These are phyloP conservation scores for Pyrus pyrifolia DNA, from an alignment of 306 rosid species.

Conservation along the genomic window DNA sequence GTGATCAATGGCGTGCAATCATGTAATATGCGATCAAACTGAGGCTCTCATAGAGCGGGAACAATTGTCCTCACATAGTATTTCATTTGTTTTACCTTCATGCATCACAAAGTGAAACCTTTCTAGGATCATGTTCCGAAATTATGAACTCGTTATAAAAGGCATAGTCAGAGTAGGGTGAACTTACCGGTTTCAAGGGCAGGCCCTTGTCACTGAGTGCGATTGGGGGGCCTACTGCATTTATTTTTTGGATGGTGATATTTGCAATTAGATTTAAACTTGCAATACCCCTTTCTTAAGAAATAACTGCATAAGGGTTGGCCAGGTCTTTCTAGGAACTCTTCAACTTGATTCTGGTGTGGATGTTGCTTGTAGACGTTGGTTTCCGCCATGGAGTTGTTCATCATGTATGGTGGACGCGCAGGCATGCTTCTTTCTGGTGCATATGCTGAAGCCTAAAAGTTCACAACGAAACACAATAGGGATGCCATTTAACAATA, in stretches of 20 bases:
- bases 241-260: slow-evolving; percentile 83
- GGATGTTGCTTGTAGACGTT: slow-evolving; percentile 47
- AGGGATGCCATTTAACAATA: background rate
- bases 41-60: background rate
- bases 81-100: background rate
- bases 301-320: slow-evolving; percentile 85
- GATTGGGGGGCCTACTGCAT: slow-evolving; percentile 36
- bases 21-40: background rate
- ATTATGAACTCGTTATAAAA: background rate
- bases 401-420: slow-evolving; percentile 50
- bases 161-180: background rate
- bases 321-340: slow-evolving; percentile 86
- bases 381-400: slow-evolving; percentile 44
- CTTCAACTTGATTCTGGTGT: slow-evolving; percentile 42
- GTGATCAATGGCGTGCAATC: background rate
- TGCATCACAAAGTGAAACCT: background rate
- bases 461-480: slow-evolving; percentile 5
- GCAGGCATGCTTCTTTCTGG: slow-evolving; percentile 57
- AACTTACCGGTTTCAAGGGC: slow-evolving; percentile 92
- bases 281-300: slow-evolving; percentile 87
- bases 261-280: slow-evolving; percentile 73
- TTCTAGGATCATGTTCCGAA: background rate
- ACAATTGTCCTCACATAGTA: background rate
- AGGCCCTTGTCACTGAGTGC: slow-evolving; percentile 79
- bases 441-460: slow-evolving; percentile 64